These are phyloP conservation scores for Collybiopsis luxurians DNA, from an alignment of 768 basidiomycete species.

Conservation along the genomic window DNA sequence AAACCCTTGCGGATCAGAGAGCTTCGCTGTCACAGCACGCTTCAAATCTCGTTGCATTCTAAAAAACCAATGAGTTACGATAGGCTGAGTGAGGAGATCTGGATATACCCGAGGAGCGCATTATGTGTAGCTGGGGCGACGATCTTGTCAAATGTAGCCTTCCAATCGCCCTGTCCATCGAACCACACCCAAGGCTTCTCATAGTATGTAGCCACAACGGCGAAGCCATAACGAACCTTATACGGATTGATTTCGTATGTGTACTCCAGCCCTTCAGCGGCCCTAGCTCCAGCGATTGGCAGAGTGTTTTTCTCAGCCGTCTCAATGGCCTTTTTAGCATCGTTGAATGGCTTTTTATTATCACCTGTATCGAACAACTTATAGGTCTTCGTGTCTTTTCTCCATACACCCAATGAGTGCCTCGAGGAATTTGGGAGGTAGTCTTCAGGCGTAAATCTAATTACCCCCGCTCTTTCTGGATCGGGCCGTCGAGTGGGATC, in stretches of 20 bases:
- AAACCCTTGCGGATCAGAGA: constrained; percentile 4
- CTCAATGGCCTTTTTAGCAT: not conserved
- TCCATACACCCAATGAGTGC: not conserved
- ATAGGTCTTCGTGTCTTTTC: not conserved
- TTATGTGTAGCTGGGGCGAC: not conserved
- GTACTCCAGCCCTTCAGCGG: not conserved
- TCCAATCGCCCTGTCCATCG: not conserved
- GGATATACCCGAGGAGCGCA: not conserved
- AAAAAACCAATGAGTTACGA: not conserved
- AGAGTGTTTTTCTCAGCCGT: not conserved
- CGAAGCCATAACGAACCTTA: not conserved
- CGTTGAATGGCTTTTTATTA: too few species aligned
- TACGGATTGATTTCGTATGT: not conserved
- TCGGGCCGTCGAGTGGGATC: not conserved
- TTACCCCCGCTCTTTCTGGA: not conserved
- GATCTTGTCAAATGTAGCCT: not conserved
- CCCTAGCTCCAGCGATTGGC: not conserved
- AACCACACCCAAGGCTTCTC: not conserved
- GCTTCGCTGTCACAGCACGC: not conserved
- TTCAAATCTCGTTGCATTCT: not conserved
- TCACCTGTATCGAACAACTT: not conserved
- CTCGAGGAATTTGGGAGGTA: not conserved
- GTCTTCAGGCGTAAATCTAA: not conserved
- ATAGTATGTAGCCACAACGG: constrained; percentile 1
- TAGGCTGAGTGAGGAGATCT: not conserved